Evolutionary conservation across 2,329 filamentous ascomycete genomes (phyloP), one percentile per base, ranked within the genome.

Genomic region (Trichoderma sp.): DNA sequence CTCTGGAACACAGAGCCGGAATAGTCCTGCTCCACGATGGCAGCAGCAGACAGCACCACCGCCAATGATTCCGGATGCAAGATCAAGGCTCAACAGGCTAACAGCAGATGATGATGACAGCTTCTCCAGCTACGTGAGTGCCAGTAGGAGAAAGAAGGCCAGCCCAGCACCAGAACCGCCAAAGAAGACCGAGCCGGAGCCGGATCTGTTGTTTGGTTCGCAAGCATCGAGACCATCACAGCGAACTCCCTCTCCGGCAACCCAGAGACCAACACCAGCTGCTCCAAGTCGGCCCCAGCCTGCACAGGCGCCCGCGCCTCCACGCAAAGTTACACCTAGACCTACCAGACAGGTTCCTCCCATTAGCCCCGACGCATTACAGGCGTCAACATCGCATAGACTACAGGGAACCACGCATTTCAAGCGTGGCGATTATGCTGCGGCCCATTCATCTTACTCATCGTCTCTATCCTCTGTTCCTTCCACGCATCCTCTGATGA

Each of bases 391-490:
- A n/a, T 87, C 89, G 61, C 89, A 96, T 76, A 92, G 96, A 15
- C 86, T 91, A 62, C 90, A 91, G 74, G 96, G 95, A 20, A 93
- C 94, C 11, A 91, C 92, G 68, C 93, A 97, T 74, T 98, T 97
- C 84, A 98, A 98, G 82, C 90, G 93, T 43, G 96, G 96, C 39
- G 96, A 99, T 80, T 99, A 94, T 80, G 92, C 93, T 20, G 88
- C 92, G 11, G 96, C 96, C 0, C 94, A 98, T 77, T 86, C 90
- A 23, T 91, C 92, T 1, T 99, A 98, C 80, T 90, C 92, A 0
- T 88, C 88, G 34, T 94, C 96, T 1, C 84, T 99, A 3, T 84
- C 87, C 1, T 88, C 90, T 47, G 85, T 99, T 36, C 96, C 96
- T 1, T 81, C 88, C 15, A 87, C 86, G 4, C 96, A 99, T 79